phyloP scores from a whole-genome alignment of 345 rosid genomes.

The Salix udensis region DNA sequence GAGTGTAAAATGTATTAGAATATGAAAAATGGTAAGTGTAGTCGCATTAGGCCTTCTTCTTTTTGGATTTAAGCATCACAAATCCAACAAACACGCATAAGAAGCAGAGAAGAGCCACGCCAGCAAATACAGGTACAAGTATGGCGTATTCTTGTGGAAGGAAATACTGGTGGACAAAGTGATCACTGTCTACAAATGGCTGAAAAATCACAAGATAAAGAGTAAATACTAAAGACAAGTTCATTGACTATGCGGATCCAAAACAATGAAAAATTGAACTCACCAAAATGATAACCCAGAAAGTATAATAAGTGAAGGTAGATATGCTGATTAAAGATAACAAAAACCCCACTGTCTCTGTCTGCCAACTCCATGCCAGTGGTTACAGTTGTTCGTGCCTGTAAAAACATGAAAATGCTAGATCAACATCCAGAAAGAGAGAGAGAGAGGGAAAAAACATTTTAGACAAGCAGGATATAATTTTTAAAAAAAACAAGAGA shows the following conservation, averaged over 20 bases:
- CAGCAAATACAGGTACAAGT: slow-evolving; percentile 68
- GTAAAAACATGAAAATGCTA: neutral
- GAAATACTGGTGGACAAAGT: slow-evolving; percentile 84
- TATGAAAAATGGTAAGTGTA: neutral
- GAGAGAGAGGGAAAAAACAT: too few relatives aligned
- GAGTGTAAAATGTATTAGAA: neutral
- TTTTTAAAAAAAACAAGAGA: neutral
- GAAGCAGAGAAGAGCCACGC: slow-evolving; percentile 61
- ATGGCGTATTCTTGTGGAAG: slow-evolving; percentile 82
- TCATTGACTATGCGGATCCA: neutral
- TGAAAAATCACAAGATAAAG: slow-evolving; percentile 30
- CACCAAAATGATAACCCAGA: slow-evolving; percentile 94
- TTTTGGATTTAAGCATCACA: slow-evolving; percentile 78
- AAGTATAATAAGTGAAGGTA: slow-evolving; percentile 84
- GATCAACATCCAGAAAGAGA: neutral
- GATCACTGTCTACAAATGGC: slow-evolving; percentile 91
- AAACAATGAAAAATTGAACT: slow-evolving; percentile 16
- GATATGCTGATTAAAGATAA: slow-evolving; percentile 65
- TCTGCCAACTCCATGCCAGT: slow-evolving; percentile 75
- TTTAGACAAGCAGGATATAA: neutral
- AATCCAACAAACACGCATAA: slow-evolving; percentile 64
- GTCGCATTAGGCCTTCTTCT: slow-evolving; percentile 56
- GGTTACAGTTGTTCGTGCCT: neutral
- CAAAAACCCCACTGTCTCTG: slow-evolving; percentile 74
- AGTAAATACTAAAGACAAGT: neutral